These are phyloP conservation scores for Lepidium africanum DNA, from an alignment of 345 rosid species.

Conservation along the genomic window DNA sequence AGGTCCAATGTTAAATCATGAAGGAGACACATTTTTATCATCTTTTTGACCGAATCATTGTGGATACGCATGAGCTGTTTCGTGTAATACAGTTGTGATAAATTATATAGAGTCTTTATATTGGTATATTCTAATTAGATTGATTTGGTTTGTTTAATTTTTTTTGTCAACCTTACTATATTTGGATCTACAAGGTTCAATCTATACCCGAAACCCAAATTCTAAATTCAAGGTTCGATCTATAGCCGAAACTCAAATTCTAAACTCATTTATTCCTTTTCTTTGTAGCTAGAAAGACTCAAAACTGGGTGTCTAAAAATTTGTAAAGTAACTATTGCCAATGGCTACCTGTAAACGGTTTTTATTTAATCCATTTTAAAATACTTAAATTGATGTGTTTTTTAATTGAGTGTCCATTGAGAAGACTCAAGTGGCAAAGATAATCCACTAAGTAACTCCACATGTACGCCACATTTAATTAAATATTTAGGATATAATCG, in stretches of 20 bases:
- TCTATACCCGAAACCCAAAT: no score
- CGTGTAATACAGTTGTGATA: background rate
- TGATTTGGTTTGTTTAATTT: background rate
- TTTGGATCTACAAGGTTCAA: no score
- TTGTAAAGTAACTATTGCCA: no score
- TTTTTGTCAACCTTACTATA: no score
- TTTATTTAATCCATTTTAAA: background rate
- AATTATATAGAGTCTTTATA: background rate
- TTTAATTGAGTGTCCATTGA: slow-evolving; percentile 16
- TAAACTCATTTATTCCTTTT: no score
- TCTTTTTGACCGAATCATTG: slow-evolving; percentile 22
- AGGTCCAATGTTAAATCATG: background rate
- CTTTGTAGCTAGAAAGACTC: no score
- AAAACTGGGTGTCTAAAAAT: no score
- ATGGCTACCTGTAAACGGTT: no score
- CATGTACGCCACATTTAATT: slow-evolving; percentile 15
- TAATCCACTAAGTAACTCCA: slow-evolving; percentile 19
- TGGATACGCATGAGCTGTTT: slow-evolving; percentile 22
- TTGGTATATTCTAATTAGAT: background rate
- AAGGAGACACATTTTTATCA: slow-evolving; percentile 2
- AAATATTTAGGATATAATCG: background rate
- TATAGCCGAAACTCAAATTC: no score
- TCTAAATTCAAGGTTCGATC: no score
- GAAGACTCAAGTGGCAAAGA: slow-evolving; percentile 20
- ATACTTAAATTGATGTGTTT: background rate